A percentile compares a stretch with the other conserved stretches of the same genome.
Evolutionary conservation across 495 filamentous ascomycete genomes (phyloP).

Genomic region (Penicillium desertorum): DNA sequence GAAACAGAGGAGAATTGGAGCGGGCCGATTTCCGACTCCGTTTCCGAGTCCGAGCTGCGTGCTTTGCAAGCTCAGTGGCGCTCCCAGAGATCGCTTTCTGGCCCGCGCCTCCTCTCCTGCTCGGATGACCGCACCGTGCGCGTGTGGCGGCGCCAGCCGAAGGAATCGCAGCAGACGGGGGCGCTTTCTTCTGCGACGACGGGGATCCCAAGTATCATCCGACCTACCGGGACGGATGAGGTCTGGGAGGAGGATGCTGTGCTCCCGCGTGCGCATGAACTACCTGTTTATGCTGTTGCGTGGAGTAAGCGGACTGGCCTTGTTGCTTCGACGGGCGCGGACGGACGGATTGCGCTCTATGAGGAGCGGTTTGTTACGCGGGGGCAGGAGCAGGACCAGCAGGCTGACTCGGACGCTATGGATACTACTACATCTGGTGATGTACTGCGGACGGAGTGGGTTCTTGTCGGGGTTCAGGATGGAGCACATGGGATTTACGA

Average conservation of each 20-base stretch:
- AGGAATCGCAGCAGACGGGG: conserved; percentile 33
- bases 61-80: conserved; percentile 37
- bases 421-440: conserved; percentile 35
- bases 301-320: conserved; percentile 77
- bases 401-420: conserved; percentile 33
- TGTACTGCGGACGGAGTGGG: conserved; percentile 58
- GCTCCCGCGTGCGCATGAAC: conserved; percentile 72
- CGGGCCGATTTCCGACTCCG: neutral
- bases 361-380: conserved; percentile 51
- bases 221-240: conserved; percentile 67
- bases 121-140: conserved; percentile 77
- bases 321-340: conserved; percentile 79
- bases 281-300: conserved; percentile 73
- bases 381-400: conserved; percentile 13
- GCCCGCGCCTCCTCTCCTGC: conserved; percentile 69
- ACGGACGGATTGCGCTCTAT: conserved; percentile 82
- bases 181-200: conserved; percentile 32
- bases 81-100: conserved; percentile 45
- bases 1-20: conserved; percentile 46
- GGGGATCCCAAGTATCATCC: conserved; percentile 77
- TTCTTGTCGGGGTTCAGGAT: conserved; percentile 59
- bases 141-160: conserved; percentile 70
- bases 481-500: conserved; percentile 88
- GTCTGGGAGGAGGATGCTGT: conserved; percentile 72
- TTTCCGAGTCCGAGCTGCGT: conserved; percentile 11